Evolutionary conservation across 139 green algal genomes (phyloP).

Genomic region (Asterochloris erici): DNA sequence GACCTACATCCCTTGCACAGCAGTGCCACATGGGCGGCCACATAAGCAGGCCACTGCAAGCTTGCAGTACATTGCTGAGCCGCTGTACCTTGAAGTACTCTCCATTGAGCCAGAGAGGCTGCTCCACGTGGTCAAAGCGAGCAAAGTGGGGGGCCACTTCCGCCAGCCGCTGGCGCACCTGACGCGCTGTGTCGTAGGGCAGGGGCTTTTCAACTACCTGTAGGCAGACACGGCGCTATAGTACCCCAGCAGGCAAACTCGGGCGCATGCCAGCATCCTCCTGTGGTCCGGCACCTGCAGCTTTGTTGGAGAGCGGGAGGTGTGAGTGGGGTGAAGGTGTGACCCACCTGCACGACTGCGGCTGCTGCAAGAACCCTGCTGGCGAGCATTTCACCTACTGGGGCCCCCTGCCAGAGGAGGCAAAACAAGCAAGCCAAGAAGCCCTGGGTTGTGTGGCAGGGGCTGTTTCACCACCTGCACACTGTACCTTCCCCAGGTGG

Average conservation of each 20-base stretch:
- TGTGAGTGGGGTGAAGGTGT: too few species aligned
- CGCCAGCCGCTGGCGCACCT: conserved; percentile 68
- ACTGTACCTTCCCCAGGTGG: too few species aligned
- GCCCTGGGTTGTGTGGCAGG: too few species aligned
- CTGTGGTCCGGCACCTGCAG: too few species aligned
- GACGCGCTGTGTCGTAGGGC: conserved; percentile 81
- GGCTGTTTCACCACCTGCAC: too few species aligned
- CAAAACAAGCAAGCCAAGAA: too few species aligned
- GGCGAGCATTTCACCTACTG: too few species aligned
- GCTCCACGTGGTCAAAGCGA: conserved; percentile 58
- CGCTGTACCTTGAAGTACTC: conserved; percentile 67
- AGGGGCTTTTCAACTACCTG: conserved; percentile 55
- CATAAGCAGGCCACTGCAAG: not conserved
- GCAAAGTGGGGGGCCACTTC: conserved; percentile 81
- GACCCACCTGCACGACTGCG: too few species aligned
- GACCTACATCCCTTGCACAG: conserved; percentile 1
- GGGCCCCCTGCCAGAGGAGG: too few species aligned
- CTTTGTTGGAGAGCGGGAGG: too few species aligned
- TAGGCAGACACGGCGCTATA: not conserved
- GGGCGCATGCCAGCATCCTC: too few species aligned
- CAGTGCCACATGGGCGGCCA: conserved; percentile 8
- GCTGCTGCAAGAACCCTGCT: too few species aligned
- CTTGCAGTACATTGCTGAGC: not conserved
- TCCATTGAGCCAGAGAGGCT: conserved; percentile 84
- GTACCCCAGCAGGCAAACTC: not conserved